Evolutionary conservation across 805 yeast genomes (phyloP).

Genomic region (Babjeviella inositovora): DNA sequence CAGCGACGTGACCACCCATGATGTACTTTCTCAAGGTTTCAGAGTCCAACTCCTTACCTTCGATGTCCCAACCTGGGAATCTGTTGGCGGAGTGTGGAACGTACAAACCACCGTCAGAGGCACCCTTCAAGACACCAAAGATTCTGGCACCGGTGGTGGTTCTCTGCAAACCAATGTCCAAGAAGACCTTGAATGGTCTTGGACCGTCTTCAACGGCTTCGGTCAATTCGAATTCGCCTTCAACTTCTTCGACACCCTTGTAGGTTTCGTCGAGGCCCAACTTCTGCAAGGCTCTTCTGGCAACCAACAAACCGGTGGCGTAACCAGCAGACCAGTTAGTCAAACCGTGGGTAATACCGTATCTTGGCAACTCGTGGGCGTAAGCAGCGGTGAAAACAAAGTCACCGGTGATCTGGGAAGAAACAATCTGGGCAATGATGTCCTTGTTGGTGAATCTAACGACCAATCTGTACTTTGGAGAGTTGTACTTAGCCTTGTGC

Average conservation of each 20-base stretch:
- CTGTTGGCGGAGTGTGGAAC: conserved; percentile 99
- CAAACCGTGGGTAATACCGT: conserved; percentile 96
- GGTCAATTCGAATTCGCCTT: conserved; percentile 96
- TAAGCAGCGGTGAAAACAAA: conserved; percentile 93
- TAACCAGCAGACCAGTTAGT: conserved; percentile 99
- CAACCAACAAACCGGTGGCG: conserved; percentile 95
- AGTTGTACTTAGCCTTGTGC: conserved; percentile 99
- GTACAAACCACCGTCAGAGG: conserved; percentile 99
- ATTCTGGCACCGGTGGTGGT: conserved; percentile 99
- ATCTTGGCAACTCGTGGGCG: conserved; percentile 96
- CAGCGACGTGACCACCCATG: conserved; percentile 99
- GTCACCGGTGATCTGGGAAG: conserved; percentile 96
- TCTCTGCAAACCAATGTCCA: conserved; percentile 98
- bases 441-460: conserved; percentile 99
- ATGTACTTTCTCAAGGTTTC: conserved; percentile 97
- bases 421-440: conserved; percentile 94
- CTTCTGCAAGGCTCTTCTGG: conserved; percentile 97
- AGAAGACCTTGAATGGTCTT: conserved; percentile 99
- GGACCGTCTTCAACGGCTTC: conserved; percentile 99
- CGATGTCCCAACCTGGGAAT: conserved; percentile 99
- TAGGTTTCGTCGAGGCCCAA: conserved; percentile 97
- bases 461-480: conserved; percentile 99
- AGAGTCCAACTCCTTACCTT: conserved; percentile 94
- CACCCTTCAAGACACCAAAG: conserved; percentile 99
- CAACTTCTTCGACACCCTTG: conserved; percentile 97